Evolutionary conservation across 1,139 yeast genomes (phyloP), one percentile per base, ranked within the genome.

Genomic region (Maudiozyma humilis): DNA sequence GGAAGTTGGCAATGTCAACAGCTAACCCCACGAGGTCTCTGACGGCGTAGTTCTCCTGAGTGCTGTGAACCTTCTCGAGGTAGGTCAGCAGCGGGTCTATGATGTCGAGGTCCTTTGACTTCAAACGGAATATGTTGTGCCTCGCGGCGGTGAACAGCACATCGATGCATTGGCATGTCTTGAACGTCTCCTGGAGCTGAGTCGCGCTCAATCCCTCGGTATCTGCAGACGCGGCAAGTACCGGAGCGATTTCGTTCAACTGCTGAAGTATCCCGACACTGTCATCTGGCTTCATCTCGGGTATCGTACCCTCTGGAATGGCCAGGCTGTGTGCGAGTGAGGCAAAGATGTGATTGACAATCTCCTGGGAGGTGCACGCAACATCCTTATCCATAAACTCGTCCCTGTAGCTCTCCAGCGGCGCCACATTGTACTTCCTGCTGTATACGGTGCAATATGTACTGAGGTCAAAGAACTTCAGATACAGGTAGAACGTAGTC

Each of bases 401-500:
- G 4, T 36, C 19, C 18, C 27, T 31, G 27, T 41, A 41, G 32
- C 40, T 23, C 4, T 31, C 36, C n/a, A 41, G 18, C 10, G 44
- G 40, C 15, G 30, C 14, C 8, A 4, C 12, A 3, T 15, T 31
- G 14, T 20, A 32, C n/a, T 31, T 10, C 4, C 4, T 4, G 8
- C 7, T 17, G 32, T 32, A 7, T 8, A 10, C 15, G 8, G 19
- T 32, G 18, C n/a, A 16, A 16, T 25, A 6, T 2, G 39, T 6
- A 16, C 40, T 38, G 7, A 36, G 16, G 39, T 51, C 53, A 16
- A 47, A 38, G 34, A 38, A 46, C 37, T 46, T 51, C 35, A 51
- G 15, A n/a, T 44, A 42, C n/a, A 49, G 31, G 37, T 48, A 51
- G 6, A 49, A 32, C 3, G 52, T 44, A 34, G 43, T 47, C 38